Evolutionary conservation across 129 eudicot genomes (phyloP).

Genomic region (Lonicera japonica): DNA sequence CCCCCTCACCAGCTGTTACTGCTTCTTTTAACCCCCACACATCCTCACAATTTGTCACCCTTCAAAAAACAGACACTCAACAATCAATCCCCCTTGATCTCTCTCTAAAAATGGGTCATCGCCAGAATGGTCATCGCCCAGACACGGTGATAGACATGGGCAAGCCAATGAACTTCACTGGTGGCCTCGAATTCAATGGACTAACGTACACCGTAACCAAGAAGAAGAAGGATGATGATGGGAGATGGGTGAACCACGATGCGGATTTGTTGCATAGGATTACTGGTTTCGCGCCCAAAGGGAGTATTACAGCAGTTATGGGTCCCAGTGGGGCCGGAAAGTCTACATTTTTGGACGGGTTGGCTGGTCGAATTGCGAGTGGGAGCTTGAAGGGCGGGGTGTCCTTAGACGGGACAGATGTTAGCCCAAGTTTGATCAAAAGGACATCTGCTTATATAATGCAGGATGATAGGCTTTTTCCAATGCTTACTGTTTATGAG

Average conservation of each 20-base stretch:
- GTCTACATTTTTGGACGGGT: slow-evolving; percentile 68
- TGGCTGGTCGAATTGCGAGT: slow-evolving; percentile 81
- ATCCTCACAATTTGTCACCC: slow-evolving; percentile 13
- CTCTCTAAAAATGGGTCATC: slow-evolving; percentile 29
- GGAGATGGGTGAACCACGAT: slow-evolving; percentile 54
- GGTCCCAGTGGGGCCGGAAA: slow-evolving; percentile 97
- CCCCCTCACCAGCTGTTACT: slow-evolving; percentile 27
- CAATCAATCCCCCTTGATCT: background rate
- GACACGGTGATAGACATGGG: slow-evolving; percentile 45
- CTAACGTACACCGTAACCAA: slow-evolving; percentile 65
- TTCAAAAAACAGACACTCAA: background rate
- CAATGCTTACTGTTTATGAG: slow-evolving; percentile 77
- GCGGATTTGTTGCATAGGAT: slow-evolving; percentile 49
- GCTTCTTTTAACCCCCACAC: slow-evolving; percentile 19
- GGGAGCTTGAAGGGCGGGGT: slow-evolving; percentile 69
- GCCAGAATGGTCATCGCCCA: slow-evolving; percentile 23
- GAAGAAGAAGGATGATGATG: slow-evolving; percentile 37
- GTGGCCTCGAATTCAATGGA: slow-evolving; percentile 55
- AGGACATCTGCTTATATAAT: slow-evolving; percentile 73
- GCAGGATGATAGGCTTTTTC: slow-evolving; percentile 77
- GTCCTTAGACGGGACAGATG: slow-evolving; percentile 58
- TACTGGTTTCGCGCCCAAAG: slow-evolving; percentile 77
- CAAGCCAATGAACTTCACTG: slow-evolving; percentile 48
- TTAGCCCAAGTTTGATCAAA: slow-evolving; percentile 59
- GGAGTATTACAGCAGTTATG: slow-evolving; percentile 81